Evolutionary conservation across 2,329 filamentous ascomycete species (phyloP).

Genomic region (Xylaria sp.): DNA sequence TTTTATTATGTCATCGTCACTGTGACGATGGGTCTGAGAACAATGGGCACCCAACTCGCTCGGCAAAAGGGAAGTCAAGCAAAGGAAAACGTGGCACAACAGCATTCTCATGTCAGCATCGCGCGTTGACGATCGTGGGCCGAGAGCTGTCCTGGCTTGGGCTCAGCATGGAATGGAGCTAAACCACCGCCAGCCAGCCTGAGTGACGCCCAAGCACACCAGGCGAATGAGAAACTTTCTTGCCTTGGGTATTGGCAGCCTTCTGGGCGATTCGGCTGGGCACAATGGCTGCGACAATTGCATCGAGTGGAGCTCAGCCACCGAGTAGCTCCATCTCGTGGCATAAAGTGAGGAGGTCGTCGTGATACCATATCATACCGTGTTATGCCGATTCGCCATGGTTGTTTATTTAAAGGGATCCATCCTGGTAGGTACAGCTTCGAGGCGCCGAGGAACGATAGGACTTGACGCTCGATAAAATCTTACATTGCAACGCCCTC

Average conservation of each 20-base stretch:
- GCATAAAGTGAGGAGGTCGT: slow-evolving; percentile 34
- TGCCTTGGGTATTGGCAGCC: slow-evolving; percentile 23
- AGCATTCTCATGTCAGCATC: slow-evolving; percentile 38
- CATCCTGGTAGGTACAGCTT: slow-evolving; percentile 19
- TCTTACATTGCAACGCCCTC: slow-evolving; percentile 38
- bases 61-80: slow-evolving; percentile 35
- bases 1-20: slow-evolving; percentile 32
- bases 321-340: slow-evolving; percentile 27
- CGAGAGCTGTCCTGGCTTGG: slow-evolving; percentile 14
- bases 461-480: slow-evolving; percentile 23
- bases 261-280: slow-evolving; percentile 33
- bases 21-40: slow-evolving; percentile 22
- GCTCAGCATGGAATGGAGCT: slow-evolving; percentile 9
- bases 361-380: slow-evolving; percentile 31
- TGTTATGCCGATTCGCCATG: slow-evolving; percentile 29
- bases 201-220: slow-evolving; percentile 31
- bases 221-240: slow-evolving; percentile 24
- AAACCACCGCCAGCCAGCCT: slow-evolving; percentile 1
- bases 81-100: slow-evolving; percentile 46
- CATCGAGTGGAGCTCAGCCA: slow-evolving; percentile 21
- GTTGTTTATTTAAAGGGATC: slow-evolving; percentile 15
- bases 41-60: slow-evolving; percentile 21
- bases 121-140: slow-evolving; percentile 40
- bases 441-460: slow-evolving; percentile 20
- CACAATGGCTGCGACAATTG: slow-evolving; percentile 28